These are phyloP conservation scores for Selaginella tamariscina DNA, from an alignment of 75 land plant genomes.

Conservation along the genomic window DNA sequence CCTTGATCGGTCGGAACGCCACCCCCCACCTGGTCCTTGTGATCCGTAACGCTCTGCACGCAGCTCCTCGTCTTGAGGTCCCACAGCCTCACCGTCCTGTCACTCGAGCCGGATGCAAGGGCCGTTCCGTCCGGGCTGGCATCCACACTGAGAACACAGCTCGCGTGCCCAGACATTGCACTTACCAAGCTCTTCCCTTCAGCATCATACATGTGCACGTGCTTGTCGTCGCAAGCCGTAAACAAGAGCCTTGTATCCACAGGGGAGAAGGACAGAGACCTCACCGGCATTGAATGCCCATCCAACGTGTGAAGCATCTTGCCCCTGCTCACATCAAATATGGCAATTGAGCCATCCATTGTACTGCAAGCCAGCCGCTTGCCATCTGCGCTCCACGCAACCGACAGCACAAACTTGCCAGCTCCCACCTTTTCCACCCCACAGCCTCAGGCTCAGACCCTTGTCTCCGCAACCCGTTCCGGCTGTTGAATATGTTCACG, in stretches of 20 bases:
- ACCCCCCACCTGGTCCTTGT: conserved; percentile 92
- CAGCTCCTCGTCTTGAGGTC: conserved; percentile 78
- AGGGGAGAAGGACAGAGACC: conserved; percentile 81
- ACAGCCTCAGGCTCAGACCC: conserved; percentile 33
- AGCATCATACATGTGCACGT: conserved; percentile 89
- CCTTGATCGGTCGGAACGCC: conserved; percentile 69
- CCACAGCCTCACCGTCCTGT: conserved; percentile 79
- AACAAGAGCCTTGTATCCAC: conserved; percentile 55
- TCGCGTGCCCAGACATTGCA: conserved; percentile 79
- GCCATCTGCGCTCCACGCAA: conserved; percentile 97
- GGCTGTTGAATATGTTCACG: conserved; percentile 83
- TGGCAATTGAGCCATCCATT: conserved; percentile 83
- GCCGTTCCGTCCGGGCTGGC: conserved; percentile 84
- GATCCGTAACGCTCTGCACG: conserved; percentile 72
- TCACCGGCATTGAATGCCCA: conserved; percentile 88
- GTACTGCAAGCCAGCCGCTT: conserved; percentile 80
- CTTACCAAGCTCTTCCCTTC: conserved; percentile 53
- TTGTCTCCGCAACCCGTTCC: conserved; percentile 63
- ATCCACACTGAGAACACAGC: conserved; percentile 92
- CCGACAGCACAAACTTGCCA: conserved; percentile 90
- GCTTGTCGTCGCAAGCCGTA: conserved; percentile 81
- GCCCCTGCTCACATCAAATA: conserved; percentile 68
- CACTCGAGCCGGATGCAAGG: conserved; percentile 80
- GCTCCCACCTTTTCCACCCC: conserved; percentile 45
- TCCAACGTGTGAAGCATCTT: conserved; percentile 77